Evolutionary conservation across 2,329 filamentous ascomycete species (phyloP).

Genomic region (Diaporthe citri): DNA sequence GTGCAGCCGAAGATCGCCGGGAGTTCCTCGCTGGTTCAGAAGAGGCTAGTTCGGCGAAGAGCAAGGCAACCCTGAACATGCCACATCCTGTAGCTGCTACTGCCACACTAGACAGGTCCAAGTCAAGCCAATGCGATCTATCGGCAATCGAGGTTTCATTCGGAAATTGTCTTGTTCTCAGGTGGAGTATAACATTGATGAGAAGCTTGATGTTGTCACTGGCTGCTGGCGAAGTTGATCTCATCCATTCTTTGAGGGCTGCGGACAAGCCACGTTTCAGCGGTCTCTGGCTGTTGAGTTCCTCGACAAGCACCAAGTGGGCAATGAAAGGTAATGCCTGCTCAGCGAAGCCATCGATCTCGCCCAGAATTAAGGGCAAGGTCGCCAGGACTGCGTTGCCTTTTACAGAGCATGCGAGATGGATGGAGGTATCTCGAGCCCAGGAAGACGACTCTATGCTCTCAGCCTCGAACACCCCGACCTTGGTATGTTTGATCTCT

Average conservation of each 20-base stretch:
- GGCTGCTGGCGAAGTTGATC: constrained; percentile 56
- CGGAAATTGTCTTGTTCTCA: constrained; percentile 83
- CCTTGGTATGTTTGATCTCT: constrained; percentile 45
- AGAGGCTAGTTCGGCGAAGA: constrained; percentile 82
- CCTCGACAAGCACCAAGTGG: constrained; percentile 81
- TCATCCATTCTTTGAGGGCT: constrained; percentile 75
- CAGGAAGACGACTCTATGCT: constrained; percentile 65
- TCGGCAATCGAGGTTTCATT: constrained; percentile 84
- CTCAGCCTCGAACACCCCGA: constrained; percentile 51
- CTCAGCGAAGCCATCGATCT: constrained; percentile 77
- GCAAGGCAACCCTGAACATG: constrained; percentile 87
- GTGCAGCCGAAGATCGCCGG: constrained; percentile 73
- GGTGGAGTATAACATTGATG: constrained; percentile 84
- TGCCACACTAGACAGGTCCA: constrained; percentile 80
- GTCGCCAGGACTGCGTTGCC: constrained; percentile 78
- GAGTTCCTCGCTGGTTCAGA: constrained; percentile 69
- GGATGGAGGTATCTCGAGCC: constrained; percentile 72
- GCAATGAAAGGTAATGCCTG: constrained; percentile 85
- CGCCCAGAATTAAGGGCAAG: constrained; percentile 74
- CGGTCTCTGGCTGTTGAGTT: constrained; percentile 71
- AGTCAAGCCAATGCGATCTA: constrained; percentile 85
- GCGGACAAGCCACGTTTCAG: constrained; percentile 75
- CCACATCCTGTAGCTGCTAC: constrained; percentile 80
- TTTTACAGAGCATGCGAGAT: constrained; percentile 70
- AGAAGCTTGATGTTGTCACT: constrained; percentile 78